Conservation (phyloP, 164 flowering plant species). For the Stephania cephalantha region DNA sequence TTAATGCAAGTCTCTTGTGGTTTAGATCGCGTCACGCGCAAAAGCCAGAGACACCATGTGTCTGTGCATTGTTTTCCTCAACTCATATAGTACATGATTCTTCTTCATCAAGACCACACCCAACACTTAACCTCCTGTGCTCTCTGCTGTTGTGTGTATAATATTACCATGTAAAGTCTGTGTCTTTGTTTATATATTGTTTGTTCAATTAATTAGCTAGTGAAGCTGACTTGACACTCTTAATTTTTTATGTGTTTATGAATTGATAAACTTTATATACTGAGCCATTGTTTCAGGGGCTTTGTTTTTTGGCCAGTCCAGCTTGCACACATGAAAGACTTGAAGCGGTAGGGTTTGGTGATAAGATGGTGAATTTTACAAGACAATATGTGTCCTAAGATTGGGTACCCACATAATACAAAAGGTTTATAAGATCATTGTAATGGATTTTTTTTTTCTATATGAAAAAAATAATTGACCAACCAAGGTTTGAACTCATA, state of each 20-base stretch:
- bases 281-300: slow-evolving; percentile 4
- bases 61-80: slow-evolving; percentile 48
- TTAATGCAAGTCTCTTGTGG: not conserved
- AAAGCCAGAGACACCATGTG: slow-evolving; percentile 44
- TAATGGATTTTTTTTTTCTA: too few relatives aligned
- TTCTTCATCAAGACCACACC: not conserved
- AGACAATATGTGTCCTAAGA: not conserved
- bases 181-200: not conserved
- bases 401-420: not conserved
- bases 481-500: too few relatives aligned
- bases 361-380: not conserved
- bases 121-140: not conserved
- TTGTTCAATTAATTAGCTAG: not conserved
- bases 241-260: not conserved
- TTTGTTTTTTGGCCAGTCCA: not conserved
- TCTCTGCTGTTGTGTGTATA: not conserved
- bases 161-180: not conserved
- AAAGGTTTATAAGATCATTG: too few relatives aligned
- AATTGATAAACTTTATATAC: too few relatives aligned
- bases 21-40: slow-evolving; percentile 25
- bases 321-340: not conserved
- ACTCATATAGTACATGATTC: not conserved
- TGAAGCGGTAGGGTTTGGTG: not conserved
- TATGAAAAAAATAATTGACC: too few relatives aligned
- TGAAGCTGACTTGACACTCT: slow-evolving; percentile 4